Evolutionary conservation across 805 yeast genomes (phyloP).

Genomic region (Tetrapisispora nanseiensis): DNA sequence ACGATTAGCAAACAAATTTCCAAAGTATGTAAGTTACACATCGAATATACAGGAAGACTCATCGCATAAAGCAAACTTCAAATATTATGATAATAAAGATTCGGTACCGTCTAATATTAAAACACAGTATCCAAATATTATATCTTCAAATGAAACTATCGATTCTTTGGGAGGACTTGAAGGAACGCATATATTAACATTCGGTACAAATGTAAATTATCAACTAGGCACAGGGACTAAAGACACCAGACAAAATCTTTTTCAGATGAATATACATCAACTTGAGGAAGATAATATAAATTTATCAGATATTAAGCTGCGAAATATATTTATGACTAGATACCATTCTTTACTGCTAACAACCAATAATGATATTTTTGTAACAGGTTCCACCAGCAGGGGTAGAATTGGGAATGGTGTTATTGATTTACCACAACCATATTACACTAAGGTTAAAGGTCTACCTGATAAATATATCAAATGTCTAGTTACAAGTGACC

Average conservation of each 20-base stretch:
- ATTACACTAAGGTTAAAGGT: conserved; percentile 35
- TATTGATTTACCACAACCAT: conserved; percentile 32
- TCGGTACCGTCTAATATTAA: background rate
- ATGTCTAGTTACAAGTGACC: conserved; percentile 45
- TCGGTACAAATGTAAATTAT: conserved; percentile 54
- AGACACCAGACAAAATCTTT: conserved; percentile 39
- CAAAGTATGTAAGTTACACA: conserved; percentile 5
- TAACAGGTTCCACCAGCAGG: conserved; percentile 59
- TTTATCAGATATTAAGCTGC: conserved; percentile 35
- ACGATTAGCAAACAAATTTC: conserved; percentile 6
- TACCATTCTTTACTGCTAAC: conserved; percentile 57
- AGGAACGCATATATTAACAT: conserved; percentile 48
- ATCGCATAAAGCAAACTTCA: background rate
- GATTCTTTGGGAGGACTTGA: conserved; percentile 23
- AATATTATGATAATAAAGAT: conserved; percentile 4
- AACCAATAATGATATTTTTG: conserved; percentile 40
- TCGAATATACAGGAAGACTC: background rate
- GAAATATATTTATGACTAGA: conserved; percentile 45
- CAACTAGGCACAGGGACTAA: conserved; percentile 61
- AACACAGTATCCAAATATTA: conserved; percentile 5
- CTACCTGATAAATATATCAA: conserved; percentile 29
- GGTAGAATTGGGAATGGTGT: conserved; percentile 63
- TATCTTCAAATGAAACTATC: background rate
- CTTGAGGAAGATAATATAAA: conserved; percentile 12
- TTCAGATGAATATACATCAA: conserved; percentile 30